Base-by-base conservation (phyloP, 2,329 filamentous ascomycete species). In the Alternaria sp. region DNA sequence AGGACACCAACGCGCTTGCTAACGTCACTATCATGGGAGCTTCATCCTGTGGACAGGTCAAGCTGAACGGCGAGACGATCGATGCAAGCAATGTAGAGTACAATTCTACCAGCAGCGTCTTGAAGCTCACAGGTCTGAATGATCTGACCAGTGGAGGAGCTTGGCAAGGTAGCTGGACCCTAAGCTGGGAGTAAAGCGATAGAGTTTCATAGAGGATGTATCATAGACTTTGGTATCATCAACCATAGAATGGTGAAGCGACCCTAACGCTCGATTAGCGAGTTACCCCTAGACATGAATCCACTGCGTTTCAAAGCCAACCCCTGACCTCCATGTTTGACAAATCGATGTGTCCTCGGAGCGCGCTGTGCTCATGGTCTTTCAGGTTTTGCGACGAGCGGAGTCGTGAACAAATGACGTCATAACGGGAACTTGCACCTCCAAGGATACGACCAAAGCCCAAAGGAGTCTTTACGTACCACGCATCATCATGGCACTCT, bases 1-100 rank as follows among this genome's bases (percentile, higher is more conserved):
- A 79, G 10, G 89, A 91, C 65, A 78, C 73, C 0, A 90, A 89
- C 68, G 77, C 84, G 0, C 80, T 92, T 13, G 86, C 84, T 1
- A 90, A 89, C 63, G 83, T 91, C 40, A 91, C 88, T 0, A 76
- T 93, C 47, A 67, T 91, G 64, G 90, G 90, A 21, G 81, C 90
- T 1, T 63, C 76, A 4, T 67, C 76, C 2, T 62, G 68, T 15
- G 85, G 83, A 0, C 69, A 77, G 15, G 66, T 74, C 4, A 73
- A 77, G 21, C 76, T 91, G 8, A 87, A 90, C 70, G 85, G 84
- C 0, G 66, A 76, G 30, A 60, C 65, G 2, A 68, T 91, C 10
- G 77, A 76, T 0, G 69, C 68, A 11, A 72, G 69, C 11, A 80
- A 81, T 12, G 86, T 88, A 77, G 73, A 72, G 1, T 89, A 86